Percentiles rank a stretch among this genome's conserved stretches.
These are phyloP conservation scores for Silene conica DNA, from an alignment of 148 eudicot species.

Conservation along the genomic window DNA sequence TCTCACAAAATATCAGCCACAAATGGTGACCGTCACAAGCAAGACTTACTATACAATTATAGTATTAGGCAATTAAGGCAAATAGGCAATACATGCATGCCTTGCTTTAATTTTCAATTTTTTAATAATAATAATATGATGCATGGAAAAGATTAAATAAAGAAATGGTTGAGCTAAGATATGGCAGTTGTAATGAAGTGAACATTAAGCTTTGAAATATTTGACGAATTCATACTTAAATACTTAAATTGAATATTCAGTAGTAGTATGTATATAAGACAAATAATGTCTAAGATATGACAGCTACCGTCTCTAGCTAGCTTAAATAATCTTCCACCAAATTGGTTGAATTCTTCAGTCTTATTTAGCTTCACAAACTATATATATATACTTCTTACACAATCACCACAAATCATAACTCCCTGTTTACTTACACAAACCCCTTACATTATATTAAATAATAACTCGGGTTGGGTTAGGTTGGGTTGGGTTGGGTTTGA, in stretches of 20 bases:
- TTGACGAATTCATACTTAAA: not conserved
- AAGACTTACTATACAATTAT: too few relatives aligned
- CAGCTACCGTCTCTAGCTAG: slow-evolving; percentile 3
- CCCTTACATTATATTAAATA: not conserved
- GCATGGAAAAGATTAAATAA: too few relatives aligned
- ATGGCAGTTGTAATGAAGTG: slow-evolving; percentile 11
- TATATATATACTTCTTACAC: slow-evolving; percentile 12
- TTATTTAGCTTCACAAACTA: too few relatives aligned
- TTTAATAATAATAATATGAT: too few relatives aligned
- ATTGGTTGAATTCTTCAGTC: not conserved
- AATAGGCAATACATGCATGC: too few relatives aligned
- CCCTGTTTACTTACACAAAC: not conserved
- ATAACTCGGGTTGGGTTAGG: not conserved
- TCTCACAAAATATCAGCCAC: too few relatives aligned
- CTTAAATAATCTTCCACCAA: slow-evolving; percentile 4
- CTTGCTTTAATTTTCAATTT: too few relatives aligned
- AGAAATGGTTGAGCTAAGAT: not conserved
- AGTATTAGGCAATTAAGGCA: too few relatives aligned
- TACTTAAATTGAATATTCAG: not conserved
- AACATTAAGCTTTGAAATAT: not conserved
- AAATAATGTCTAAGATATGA: slow-evolving; percentile 5
- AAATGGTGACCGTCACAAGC: too few relatives aligned
- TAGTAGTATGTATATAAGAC: not conserved
- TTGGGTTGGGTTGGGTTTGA: not conserved
- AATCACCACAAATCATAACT: not conserved